phyloP scores from a whole-genome alignment of 2,329 filamentous ascomycete species.

The Venturia pyrina region DNA sequence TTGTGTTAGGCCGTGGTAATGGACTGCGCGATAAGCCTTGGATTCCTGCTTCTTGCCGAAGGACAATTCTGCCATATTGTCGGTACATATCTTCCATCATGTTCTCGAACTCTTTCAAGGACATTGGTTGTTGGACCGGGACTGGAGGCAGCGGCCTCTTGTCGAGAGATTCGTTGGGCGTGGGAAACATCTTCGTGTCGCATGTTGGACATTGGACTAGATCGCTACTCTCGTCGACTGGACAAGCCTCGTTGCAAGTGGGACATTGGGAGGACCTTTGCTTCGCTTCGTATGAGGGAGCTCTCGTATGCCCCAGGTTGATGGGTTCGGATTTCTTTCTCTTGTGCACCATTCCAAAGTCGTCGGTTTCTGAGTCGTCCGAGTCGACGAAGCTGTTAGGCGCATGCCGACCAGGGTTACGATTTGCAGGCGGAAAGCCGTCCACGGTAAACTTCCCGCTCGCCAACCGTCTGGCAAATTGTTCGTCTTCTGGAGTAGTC shows the following conservation, averaged over 20 bases:
- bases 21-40: background rate
- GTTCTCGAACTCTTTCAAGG: conserved; percentile 2
- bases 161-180: background rate
- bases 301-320: background rate
- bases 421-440: background rate
- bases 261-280: conserved; percentile 1
- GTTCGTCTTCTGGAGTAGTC: background rate
- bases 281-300: background rate
- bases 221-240: background rate
- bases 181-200: background rate
- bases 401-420: background rate
- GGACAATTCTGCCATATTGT: background rate
- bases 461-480: background rate
- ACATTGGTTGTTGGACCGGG: background rate
- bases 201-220: conserved; percentile 4
- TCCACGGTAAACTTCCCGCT: background rate
- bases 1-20: background rate
- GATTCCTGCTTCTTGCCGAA: background rate
- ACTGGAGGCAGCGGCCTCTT: background rate
- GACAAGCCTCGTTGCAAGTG: background rate
- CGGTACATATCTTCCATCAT: conserved; percentile 5
- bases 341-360: background rate
- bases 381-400: background rate
- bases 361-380: background rate
- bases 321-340: background rate